Percentiles rank a stretch among this genome's conserved stretches.
Conservation (phyloP, 441 rosid species). For the Adansonia rubrostipa region DNA sequence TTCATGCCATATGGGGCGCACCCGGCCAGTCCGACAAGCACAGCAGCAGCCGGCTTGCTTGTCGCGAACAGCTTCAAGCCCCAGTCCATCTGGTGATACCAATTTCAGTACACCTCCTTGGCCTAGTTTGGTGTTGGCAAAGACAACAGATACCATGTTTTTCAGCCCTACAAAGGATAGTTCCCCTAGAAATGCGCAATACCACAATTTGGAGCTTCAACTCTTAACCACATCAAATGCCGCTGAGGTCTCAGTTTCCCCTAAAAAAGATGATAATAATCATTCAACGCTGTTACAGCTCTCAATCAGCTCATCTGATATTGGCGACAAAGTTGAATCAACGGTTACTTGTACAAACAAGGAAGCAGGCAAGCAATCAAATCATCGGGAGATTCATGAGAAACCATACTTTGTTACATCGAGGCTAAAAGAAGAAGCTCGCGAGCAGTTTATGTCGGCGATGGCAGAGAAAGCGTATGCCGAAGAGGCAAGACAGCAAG, state of each 20-base stretch:
- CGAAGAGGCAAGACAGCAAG: conserved; percentile 59
- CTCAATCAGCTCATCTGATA: conserved; percentile 53
- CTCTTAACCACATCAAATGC: conserved; percentile 43
- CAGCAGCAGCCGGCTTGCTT: conserved; percentile 47
- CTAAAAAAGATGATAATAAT: conserved; percentile 39
- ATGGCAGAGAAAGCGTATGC: conserved; percentile 52
- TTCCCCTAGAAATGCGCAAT: conserved; percentile 26
- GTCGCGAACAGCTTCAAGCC: conserved; percentile 62
- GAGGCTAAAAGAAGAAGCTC: conserved; percentile 46
- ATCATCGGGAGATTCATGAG: not conserved
- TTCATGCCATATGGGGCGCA: conserved; percentile 44
- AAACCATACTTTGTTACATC: conserved; percentile 23
- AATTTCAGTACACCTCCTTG: conserved; percentile 52
- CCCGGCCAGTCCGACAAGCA: conserved; percentile 45
- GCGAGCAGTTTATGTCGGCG: conserved; percentile 51
- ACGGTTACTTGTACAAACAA: conserved; percentile 16
- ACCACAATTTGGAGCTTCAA: conserved; percentile 60
- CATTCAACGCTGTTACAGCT: conserved; percentile 55
- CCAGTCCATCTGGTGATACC: conserved; percentile 59
- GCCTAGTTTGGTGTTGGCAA: conserved; percentile 41
- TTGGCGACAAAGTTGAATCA: conserved; percentile 28
- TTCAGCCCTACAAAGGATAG: conserved; percentile 35
- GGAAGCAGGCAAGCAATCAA: conserved; percentile 15
- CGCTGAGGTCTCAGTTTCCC: conserved; percentile 27
- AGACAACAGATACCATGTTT: conserved; percentile 38